Evolutionary conservation across 2,329 filamentous ascomycete species (phyloP).

Genomic region (Teratosphaeria pseudoeucalypti): DNA sequence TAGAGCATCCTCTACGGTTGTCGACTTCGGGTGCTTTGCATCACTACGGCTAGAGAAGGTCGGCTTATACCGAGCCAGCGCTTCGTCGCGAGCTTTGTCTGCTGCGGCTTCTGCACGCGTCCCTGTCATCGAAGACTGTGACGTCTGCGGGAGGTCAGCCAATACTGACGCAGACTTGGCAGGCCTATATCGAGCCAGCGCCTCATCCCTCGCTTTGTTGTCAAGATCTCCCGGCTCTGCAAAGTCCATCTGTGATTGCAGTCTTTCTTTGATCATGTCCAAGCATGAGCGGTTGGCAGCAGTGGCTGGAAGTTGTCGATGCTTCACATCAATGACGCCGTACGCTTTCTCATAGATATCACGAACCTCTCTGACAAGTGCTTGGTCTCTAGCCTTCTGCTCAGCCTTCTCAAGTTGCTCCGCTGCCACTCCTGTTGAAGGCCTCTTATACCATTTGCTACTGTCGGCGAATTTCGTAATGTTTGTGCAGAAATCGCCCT

Average conservation of each 20-base stretch:
- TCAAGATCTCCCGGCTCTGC: not conserved
- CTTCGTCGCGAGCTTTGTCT: not conserved
- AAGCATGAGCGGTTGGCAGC: not conserved
- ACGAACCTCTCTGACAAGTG: constrained; percentile 29
- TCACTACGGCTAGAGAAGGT: not conserved
- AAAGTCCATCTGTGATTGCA: not conserved
- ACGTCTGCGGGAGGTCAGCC: not conserved
- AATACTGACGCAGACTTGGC: not conserved
- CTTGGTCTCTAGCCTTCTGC: constrained; percentile 21
- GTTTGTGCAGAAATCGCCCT: constrained; percentile 29
- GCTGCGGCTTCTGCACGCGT: not conserved
- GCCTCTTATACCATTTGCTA: constrained; percentile 28
- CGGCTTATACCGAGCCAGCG: not conserved
- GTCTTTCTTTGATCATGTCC: not conserved
- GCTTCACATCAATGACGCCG: constrained; percentile 26
- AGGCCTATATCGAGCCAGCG: not conserved
- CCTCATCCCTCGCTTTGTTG: not conserved
- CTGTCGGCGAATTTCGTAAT: constrained; percentile 24
- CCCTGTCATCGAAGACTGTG: not conserved
- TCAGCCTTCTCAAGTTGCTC: constrained; percentile 5
- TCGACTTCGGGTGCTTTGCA: not conserved
- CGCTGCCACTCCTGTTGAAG: not conserved
- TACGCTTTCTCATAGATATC: constrained; percentile 35
- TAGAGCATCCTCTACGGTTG: not conserved
- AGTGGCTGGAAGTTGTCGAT: constrained; percentile 12